A percentile compares a stretch with the other conserved stretches of the same genome.
These are phyloP conservation scores for Aspergillus nidulans DNA, from an alignment of 495 filamentous ascomycete genomes.

Conservation along the genomic window DNA sequence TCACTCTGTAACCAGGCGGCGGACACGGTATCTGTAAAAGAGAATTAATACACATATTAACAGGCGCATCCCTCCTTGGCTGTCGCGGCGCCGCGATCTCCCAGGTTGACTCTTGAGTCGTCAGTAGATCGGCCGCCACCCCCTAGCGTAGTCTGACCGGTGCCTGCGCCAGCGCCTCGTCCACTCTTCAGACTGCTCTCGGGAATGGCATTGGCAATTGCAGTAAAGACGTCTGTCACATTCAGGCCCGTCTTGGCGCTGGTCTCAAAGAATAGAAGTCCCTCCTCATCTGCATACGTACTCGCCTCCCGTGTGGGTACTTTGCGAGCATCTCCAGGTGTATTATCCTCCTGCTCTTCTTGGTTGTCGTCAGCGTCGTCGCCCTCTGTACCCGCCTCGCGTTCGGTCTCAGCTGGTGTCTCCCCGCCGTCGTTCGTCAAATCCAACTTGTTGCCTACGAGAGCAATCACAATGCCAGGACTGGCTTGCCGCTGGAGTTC, in stretches of 20 bases:
- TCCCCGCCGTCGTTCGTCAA: conserved; percentile 57
- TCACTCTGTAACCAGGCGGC: conserved; percentile 1
- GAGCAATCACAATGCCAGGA: conserved; percentile 93
- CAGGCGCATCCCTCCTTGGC: conserved; percentile 94
- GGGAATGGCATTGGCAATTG: conserved; percentile 96
- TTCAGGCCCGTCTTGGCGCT: conserved; percentile 94
- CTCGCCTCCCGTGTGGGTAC: conserved; percentile 84
- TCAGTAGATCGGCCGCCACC: conserved; percentile 36
- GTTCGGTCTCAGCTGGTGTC: conserved; percentile 23
- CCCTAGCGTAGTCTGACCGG: conserved; percentile 43
- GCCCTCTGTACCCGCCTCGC: conserved; percentile 30
- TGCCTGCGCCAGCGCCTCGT: conserved; percentile 60
- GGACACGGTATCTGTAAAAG: conserved; percentile 10
- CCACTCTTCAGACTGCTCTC: conserved; percentile 91
- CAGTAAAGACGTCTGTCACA: conserved; percentile 93
- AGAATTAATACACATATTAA: conserved; percentile 35
- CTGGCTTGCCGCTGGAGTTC: conserved; percentile 97
- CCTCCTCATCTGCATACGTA: conserved; percentile 90
- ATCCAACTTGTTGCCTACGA: conserved; percentile 97
- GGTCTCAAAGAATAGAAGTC: conserved; percentile 93
- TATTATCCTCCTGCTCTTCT: conserved; percentile 57
- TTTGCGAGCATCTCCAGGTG: conserved; percentile 75
- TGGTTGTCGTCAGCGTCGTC: conserved; percentile 36
- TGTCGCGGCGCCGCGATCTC: conserved; percentile 42
- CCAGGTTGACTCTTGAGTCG: conserved; percentile 43